These are phyloP conservation scores for Artemisia princeps DNA, from an alignment of 140 eudicot genomes.

Conservation along the genomic window DNA sequence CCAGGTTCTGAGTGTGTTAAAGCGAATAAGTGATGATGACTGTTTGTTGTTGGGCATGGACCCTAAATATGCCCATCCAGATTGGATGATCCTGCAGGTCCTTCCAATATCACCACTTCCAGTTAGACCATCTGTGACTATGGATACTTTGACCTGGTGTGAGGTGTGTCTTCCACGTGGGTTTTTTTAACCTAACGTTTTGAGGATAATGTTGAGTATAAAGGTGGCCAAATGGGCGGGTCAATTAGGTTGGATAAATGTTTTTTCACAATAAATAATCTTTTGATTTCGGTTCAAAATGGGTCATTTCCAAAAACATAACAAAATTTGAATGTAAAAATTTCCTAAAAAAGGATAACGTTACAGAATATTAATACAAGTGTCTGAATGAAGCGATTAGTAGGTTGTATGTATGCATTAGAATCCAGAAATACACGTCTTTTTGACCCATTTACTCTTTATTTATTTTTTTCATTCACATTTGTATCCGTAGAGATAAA, in stretches of 20 bases:
- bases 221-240: background rate
- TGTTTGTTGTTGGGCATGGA: constrained; percentile 71
- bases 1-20: constrained; percentile 77
- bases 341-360: too few species aligned
- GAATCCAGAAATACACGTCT: too few species aligned
- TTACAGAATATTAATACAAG: too few species aligned
- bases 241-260: background rate
- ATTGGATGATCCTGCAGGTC: constrained; percentile 96
- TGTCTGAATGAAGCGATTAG: too few species aligned
- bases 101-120: constrained; percentile 99
- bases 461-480: too few species aligned
- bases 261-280: too few species aligned
- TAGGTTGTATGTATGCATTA: too few species aligned
- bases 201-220: background rate
- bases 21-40: constrained; percentile 84
- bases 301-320: too few species aligned
- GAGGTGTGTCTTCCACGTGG: constrained; percentile 48
- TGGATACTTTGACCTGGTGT: constrained; percentile 95
- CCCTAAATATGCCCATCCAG: constrained; percentile 95
- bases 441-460: too few species aligned
- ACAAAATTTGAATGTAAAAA: too few species aligned
- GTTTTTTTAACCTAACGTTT: background rate
- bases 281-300: too few species aligned
- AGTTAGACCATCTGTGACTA: constrained; percentile 97
- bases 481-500: too few species aligned